Evolutionary conservation across 2,329 filamentous ascomycete species (phyloP).

Genomic region (Alternaria metachromatica): DNA sequence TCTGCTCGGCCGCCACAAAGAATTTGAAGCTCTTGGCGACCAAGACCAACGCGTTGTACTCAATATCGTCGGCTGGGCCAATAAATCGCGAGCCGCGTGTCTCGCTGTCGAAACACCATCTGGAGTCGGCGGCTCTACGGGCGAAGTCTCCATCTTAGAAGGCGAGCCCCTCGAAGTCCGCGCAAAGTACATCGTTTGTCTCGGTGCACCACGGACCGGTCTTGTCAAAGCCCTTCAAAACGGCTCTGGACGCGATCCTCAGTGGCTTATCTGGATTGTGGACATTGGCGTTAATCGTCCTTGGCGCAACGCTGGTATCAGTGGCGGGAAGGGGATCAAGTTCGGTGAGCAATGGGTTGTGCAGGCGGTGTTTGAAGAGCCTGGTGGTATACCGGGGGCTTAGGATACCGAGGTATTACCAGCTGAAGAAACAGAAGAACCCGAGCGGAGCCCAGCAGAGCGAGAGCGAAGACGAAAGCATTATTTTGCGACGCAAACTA

Average conservation of each 20-base stretch:
- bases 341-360: constrained; percentile 90
- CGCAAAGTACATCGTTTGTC: constrained; percentile 80
- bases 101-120: constrained; percentile 91
- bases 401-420: constrained; percentile 3
- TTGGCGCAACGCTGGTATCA: constrained; percentile 83
- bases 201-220: constrained; percentile 87
- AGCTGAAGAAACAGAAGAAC: neutral
- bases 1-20: constrained; percentile 81
- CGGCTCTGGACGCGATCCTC: constrained; percentile 58
- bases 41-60: constrained; percentile 84
- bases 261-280: constrained; percentile 82
- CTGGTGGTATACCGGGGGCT: constrained; percentile 3
- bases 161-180: constrained; percentile 80
- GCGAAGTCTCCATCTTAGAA: constrained; percentile 67
- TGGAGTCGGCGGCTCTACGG: constrained; percentile 79
- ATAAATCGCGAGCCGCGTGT: constrained; percentile 81
- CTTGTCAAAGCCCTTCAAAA: constrained; percentile 77
- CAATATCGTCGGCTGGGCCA: constrained; percentile 92
- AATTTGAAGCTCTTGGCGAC: constrained; percentile 85
- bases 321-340: constrained; percentile 81
- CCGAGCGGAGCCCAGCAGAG: neutral
- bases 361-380: constrained; percentile 61
- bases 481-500: neutral
- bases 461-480: neutral
- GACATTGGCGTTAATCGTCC: constrained; percentile 87